phyloP scores from a whole-genome alignment of 352 stramenopile species.

The Globisporangium echinulatum region DNA sequence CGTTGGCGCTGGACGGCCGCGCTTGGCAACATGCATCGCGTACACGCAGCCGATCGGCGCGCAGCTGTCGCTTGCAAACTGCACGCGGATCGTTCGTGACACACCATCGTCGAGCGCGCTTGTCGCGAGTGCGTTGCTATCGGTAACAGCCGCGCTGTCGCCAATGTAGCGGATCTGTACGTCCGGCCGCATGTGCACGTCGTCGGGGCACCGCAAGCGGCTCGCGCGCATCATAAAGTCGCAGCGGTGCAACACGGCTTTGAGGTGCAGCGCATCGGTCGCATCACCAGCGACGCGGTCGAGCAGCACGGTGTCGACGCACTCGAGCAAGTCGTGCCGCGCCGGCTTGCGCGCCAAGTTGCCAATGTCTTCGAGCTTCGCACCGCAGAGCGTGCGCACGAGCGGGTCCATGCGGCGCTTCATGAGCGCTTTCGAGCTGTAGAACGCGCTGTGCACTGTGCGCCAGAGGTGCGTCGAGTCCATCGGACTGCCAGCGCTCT shows the following conservation, averaged over 20 bases:
- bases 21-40: conserved; percentile 24
- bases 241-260: conserved; percentile 60
- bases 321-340: conserved; percentile 45
- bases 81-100: conserved; percentile 23
- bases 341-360: conserved; percentile 35
- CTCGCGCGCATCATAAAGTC: conserved; percentile 79
- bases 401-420: conserved; percentile 73
- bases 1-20: background rate
- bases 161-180: conserved; percentile 34
- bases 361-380: conserved; percentile 58
- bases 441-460: conserved; percentile 64
- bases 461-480: conserved; percentile 79
- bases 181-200: conserved; percentile 37
- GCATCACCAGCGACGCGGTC: conserved; percentile 21
- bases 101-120: background rate
- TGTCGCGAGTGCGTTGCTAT: background rate
- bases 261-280: conserved; percentile 28
- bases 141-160: background rate
- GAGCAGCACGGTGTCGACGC: conserved; percentile 58
- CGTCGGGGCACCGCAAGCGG: conserved; percentile 50
- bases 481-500: conserved; percentile 60
- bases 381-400: conserved; percentile 56
- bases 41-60: conserved; percentile 26
- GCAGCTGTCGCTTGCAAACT: conserved; percentile 28
- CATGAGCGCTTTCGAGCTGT: conserved; percentile 43